Evolutionary conservation across 2,329 filamentous ascomycete genomes (phyloP).

Genomic region (Calcarisporium arbuscula): DNA sequence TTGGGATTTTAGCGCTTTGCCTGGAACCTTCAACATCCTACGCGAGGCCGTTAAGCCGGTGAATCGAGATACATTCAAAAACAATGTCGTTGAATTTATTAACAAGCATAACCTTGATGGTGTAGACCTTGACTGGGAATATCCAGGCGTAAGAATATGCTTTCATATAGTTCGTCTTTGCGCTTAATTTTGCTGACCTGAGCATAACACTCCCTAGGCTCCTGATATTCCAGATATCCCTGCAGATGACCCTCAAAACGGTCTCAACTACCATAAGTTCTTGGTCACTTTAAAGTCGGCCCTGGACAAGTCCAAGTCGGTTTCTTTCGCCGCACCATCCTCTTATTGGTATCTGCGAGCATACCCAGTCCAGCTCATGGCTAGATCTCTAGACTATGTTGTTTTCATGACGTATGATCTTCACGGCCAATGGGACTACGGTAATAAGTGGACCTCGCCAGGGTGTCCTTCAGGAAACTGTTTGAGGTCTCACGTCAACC

Average conservation of each 20-base stretch:
- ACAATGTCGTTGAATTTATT: slow-evolving; percentile 29
- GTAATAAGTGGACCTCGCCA: slow-evolving; percentile 17
- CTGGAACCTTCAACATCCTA: slow-evolving; percentile 15
- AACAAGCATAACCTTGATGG: slow-evolving; percentile 29
- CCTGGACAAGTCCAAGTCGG: slow-evolving; percentile 13
- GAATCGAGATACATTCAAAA: slow-evolving; percentile 28
- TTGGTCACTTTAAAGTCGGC: slow-evolving; percentile 4
- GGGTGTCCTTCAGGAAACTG: slow-evolving; percentile 25
- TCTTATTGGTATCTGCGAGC: slow-evolving; percentile 28
- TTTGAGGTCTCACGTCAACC: slow-evolving; percentile 28
- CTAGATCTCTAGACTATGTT: slow-evolving; percentile 23
- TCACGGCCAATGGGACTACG: slow-evolving; percentile 26
- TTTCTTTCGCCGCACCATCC: slow-evolving; percentile 24
- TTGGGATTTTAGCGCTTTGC: slow-evolving; percentile 19
- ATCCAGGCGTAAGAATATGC: slow-evolving; percentile 22
- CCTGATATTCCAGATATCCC: slow-evolving; percentile 23
- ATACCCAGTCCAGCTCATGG: slow-evolving; percentile 22
- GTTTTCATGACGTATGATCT: slow-evolving; percentile 30
- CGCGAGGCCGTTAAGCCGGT: slow-evolving; percentile 13
- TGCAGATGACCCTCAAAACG: slow-evolving; percentile 9
- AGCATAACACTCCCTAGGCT: too few species aligned
- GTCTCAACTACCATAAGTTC: slow-evolving; percentile 12
- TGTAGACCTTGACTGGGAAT: slow-evolving; percentile 36
- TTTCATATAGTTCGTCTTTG: too few species aligned
- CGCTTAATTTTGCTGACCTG: too few species aligned